A percentile compares a stretch with the other conserved stretches of the same genome.
Conservation (phyloP, 805 yeast species). For the fission yeast (Schizosaccharomyces pombe) region DNA sequence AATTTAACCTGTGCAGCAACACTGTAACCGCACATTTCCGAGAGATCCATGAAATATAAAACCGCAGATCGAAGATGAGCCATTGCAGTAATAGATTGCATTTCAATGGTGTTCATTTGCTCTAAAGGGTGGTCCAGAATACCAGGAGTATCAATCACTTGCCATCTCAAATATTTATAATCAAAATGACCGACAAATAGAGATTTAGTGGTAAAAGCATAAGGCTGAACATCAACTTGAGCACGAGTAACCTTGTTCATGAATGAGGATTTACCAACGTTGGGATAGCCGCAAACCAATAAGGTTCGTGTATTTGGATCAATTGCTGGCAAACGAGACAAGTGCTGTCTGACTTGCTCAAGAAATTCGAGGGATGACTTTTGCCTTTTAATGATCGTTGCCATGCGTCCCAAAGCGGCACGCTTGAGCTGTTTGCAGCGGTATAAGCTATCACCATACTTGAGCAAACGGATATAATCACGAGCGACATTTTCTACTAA, state of each 20-base stretch:
- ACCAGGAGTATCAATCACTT: constrained; percentile 98
- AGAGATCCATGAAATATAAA: constrained; percentile 89
- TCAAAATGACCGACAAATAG: constrained; percentile 96
- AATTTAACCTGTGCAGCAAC: constrained; percentile 92
- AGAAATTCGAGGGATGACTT: constrained; percentile 81
- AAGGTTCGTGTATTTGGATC: constrained; percentile 97
- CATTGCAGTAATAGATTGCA: constrained; percentile 97
- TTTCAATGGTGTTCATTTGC: constrained; percentile 98
- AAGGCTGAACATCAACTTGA: constrained; percentile 97
- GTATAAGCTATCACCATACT: constrained; percentile 91
- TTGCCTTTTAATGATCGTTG: constrained; percentile 82
- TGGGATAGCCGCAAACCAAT: constrained; percentile 94
- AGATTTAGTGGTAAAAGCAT: constrained; percentile 95
- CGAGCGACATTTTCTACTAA: constrained; percentile 87
- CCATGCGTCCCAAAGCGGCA: constrained; percentile 99
- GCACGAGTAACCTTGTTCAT: constrained; percentile 84
- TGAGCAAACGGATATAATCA: constrained; percentile 79
- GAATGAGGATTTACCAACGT: constrained; percentile 95
- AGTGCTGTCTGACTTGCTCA: constrained; percentile 97
- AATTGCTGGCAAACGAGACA: constrained; percentile 92
- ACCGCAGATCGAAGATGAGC: constrained; percentile 95
- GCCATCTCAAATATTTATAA: constrained; percentile 90
- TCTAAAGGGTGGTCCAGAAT: constrained; percentile 95
- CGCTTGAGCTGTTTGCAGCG: constrained; percentile 97
- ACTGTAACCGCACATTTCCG: constrained; percentile 97